Evolutionary conservation across 2,329 filamentous ascomycete genomes (phyloP).

Genomic region (Volutella citrinella): DNA sequence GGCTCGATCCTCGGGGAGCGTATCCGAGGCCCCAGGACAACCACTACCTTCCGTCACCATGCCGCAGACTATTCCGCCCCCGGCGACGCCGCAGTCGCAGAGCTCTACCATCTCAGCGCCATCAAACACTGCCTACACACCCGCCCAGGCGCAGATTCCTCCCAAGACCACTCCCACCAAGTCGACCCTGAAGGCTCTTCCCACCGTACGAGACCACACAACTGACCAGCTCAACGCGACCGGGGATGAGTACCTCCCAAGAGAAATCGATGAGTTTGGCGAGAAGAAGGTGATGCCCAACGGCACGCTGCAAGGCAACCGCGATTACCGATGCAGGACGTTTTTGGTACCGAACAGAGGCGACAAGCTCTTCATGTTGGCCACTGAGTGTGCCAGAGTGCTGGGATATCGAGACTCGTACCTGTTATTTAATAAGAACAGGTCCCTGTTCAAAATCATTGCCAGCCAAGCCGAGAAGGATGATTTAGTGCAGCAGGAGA

Average conservation of each 20-base stretch:
- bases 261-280: conserved; percentile 88
- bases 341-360: conserved; percentile 89
- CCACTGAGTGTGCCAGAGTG: conserved; percentile 93
- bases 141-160: conserved; percentile 50
- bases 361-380: conserved; percentile 96
- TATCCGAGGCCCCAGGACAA: conserved; percentile 57
- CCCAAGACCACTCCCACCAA: conserved; percentile 80
- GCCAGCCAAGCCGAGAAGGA: conserved; percentile 95
- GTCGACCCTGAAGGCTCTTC: conserved; percentile 85
- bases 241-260: conserved; percentile 90
- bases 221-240: conserved; percentile 89
- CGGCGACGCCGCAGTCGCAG: conserved; percentile 54
- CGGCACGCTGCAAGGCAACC: conserved; percentile 75
- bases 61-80: conserved; percentile 40
- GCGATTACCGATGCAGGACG: conserved; percentile 89
- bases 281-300: conserved; percentile 89
- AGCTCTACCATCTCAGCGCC: conserved; percentile 44
- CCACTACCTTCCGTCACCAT: conserved; percentile 44
- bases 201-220: conserved; percentile 94
- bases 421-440: conserved; percentile 96
- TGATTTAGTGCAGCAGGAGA: conserved; percentile 90
- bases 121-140: conserved; percentile 36
- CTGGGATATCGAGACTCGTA: conserved; percentile 97
- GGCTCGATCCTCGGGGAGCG: conserved; percentile 47
- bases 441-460: conserved; percentile 96